Conservation (phyloP, 148 eudicot genomes). For the Limonium bicolor region DNA sequence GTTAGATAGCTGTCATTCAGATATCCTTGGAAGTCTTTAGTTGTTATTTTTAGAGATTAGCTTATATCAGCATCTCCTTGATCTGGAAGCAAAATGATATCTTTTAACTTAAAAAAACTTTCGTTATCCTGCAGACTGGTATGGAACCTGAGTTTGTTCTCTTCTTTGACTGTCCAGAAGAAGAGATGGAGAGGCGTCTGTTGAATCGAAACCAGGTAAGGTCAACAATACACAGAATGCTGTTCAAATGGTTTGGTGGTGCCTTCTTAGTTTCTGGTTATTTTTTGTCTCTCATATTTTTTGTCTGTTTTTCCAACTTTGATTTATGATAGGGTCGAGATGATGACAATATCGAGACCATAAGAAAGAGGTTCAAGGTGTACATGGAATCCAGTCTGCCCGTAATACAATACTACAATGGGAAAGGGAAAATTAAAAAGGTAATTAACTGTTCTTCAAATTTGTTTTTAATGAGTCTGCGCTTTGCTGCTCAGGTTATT, state of each 20-base stretch:
- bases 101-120: background rate
- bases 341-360: conserved; percentile 6
- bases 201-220: conserved; percentile 63
- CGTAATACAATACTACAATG: conserved; percentile 4
- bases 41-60: no score
- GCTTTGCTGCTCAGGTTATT: background rate
- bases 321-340: conserved; percentile 1
- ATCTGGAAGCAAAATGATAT: background rate
- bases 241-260: background rate
- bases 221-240: no score
- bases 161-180: conserved; percentile 61
- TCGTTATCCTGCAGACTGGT: conserved; percentile 38
- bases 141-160: conserved; percentile 54
- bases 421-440: conserved; percentile 2
- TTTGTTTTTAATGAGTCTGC: background rate
- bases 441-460: background rate
- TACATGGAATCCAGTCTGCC: conserved; percentile 8
- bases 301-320: background rate
- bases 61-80: background rate
- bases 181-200: conserved; percentile 76
- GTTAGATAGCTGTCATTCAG: no score
- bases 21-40: no score
- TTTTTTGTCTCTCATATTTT: background rate
- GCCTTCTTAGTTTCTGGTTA: background rate
- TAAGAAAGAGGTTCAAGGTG: conserved; percentile 6